Evolutionary conservation across 768 basidiomycete species (phyloP), one percentile per base, ranked within the genome.

Genomic region (Chalciporus chontae): DNA sequence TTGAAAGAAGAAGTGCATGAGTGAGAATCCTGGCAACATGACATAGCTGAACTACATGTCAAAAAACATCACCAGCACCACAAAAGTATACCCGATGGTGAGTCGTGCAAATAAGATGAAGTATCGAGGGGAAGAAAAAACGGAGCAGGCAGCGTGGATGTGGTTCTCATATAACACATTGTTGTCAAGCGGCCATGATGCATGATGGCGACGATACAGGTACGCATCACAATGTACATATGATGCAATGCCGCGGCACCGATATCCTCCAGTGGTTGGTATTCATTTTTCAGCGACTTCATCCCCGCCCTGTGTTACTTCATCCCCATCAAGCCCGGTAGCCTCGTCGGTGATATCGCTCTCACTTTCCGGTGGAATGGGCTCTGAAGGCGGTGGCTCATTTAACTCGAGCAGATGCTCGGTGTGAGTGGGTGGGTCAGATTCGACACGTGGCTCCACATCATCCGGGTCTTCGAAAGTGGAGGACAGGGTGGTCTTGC

Each of bases 261-360:
- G 61, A 53, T 42, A 5, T 44, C n/a, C 18, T 31, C 31, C 31
- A 11, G 10, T 23, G 34, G 37, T 27, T 10, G 41, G 19, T 45
- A 40, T 45, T 26, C 46, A 51, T 52, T 50, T 45, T 17, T 43
- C 39, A 53, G 27, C 32, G 7, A 36, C 50, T 47, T 56, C 54
- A 52, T 54, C 57, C 45, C 45, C 59, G 36, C 36, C 48, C 38
- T 29, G 47, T 39, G 8, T 49, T 41, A 45, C 40, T 50, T 65
- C 59, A 57, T 68, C 44, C 29, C 47, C 54, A 43, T 47, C 63
- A 46, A 27, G 38, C 38, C 32, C 60, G 47, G 40, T 52, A 39
- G 44, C 60, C 47, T 69, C 65, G 37, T 69, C 68, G 53, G 66
- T 63, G 58, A 67, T 69, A 62, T 69, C 66, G 55, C 68, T 63